Evolutionary conservation across 2,329 filamentous ascomycete genomes (phyloP).

Genomic region (Fusarium poae): DNA sequence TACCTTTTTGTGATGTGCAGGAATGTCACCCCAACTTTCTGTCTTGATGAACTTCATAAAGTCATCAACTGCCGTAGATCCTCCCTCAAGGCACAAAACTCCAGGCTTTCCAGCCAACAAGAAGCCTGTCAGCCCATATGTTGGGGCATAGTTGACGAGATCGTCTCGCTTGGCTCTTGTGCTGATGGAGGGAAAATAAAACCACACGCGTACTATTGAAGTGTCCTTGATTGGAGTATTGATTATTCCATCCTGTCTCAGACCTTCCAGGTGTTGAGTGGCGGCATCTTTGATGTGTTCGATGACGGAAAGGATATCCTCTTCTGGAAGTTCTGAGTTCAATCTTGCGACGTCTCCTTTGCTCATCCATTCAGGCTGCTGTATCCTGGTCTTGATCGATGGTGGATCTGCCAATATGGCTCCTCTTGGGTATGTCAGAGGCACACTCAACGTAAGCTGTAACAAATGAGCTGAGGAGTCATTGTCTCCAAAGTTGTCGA

Average conservation of each 20-base stretch:
- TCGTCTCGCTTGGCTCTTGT: slow-evolving; percentile 71
- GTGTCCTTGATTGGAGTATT: slow-evolving; percentile 1
- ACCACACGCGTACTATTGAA: slow-evolving; percentile 67
- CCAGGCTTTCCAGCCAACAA: slow-evolving; percentile 72
- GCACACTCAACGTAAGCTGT: slow-evolving; percentile 54
- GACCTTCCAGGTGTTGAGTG: slow-evolving; percentile 47
- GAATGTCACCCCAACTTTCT: slow-evolving; percentile 73
- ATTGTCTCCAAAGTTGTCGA: slow-evolving; percentile 41
- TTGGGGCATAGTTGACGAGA: slow-evolving; percentile 65
- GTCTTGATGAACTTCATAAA: slow-evolving; percentile 75
- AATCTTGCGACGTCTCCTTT: slow-evolving; percentile 60
- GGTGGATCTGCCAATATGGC: slow-evolving; percentile 54
- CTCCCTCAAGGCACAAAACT: slow-evolving; percentile 64
- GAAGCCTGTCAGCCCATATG: slow-evolving; percentile 68
- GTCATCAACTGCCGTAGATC: slow-evolving; percentile 62
- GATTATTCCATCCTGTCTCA: slow-evolving; percentile 19
- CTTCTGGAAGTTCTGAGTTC: slow-evolving; percentile 56
- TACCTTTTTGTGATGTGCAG: slow-evolving; percentile 70
- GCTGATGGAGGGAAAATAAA: slow-evolving; percentile 73
- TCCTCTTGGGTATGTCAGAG: slow-evolving; percentile 43
- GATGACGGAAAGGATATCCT: slow-evolving; percentile 61
- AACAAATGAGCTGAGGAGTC: slow-evolving; percentile 31
- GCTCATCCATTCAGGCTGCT: slow-evolving; percentile 66
- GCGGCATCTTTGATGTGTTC: slow-evolving; percentile 59
- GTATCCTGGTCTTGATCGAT: slow-evolving; percentile 57